A percentile compares a stretch with the other conserved stretches of the same genome.
Evolutionary conservation across 345 rosid species (phyloP).

Genomic region (Eucalyptus pauciflora): DNA sequence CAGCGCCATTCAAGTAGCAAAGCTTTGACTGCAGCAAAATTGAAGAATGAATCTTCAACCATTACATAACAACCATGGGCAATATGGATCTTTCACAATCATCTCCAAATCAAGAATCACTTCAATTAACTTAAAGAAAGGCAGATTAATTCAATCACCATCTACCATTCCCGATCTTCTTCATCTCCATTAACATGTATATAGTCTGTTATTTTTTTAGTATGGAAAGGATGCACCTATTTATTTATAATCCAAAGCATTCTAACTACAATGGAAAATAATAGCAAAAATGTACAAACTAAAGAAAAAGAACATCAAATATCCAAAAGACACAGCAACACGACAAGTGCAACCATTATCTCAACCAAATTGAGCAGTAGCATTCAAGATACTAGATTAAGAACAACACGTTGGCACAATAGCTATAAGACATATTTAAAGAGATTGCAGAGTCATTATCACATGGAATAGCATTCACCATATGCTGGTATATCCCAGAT

Average conservation of each 20-base stretch:
- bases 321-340: neutral
- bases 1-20: slow-evolving; percentile 60
- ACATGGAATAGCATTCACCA: neutral
- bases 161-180: neutral
- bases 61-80: neutral
- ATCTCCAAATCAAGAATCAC: neutral
- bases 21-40: slow-evolving; percentile 59
- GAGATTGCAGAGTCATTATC: neutral
- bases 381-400: neutral
- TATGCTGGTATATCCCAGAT: neutral
- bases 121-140: neutral
- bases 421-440: neutral
- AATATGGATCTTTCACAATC: neutral
- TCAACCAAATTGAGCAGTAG: neutral
- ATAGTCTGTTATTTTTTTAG: neutral
- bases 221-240: neutral
- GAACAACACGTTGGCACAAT: neutral
- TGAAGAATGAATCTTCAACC: neutral
- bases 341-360: neutral
- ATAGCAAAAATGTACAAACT: neutral
- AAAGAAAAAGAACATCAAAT: neutral
- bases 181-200: neutral
- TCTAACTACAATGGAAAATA: neutral
- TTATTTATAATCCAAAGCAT: neutral
- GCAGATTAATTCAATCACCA: neutral